Conservation (phyloP, 83 land plant species). For the Picea engelmannii region DNA sequence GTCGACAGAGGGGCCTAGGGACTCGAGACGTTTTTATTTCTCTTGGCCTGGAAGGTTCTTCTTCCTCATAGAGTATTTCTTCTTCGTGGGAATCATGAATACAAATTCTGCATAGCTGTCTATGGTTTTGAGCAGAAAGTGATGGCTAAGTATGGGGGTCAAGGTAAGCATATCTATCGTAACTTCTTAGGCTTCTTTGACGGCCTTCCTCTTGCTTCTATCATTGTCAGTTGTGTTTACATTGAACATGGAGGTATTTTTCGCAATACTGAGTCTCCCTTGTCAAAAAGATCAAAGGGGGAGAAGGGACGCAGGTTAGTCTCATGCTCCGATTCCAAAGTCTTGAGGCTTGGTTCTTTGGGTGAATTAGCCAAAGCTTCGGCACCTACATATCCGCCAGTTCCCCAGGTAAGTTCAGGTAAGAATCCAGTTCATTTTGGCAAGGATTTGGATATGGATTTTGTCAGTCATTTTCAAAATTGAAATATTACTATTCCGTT, state of each 20-base stretch:
- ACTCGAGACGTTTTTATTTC: constrained; percentile 75
- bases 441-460: too few relatives aligned
- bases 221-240: constrained; percentile 82
- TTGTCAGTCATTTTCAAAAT: too few relatives aligned
- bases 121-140: constrained; percentile 98
- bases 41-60: constrained; percentile 93
- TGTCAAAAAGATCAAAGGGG: constrained; percentile 49
- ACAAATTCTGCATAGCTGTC: constrained; percentile 84
- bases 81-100: constrained; percentile 95
- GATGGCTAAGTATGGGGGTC: constrained; percentile 82
- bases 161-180: constrained; percentile 79
- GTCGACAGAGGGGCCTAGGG: constrained; percentile 98
- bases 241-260: constrained; percentile 96
- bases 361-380: constrained; percentile 72
- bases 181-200: constrained; percentile 93
- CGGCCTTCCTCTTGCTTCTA: constrained; percentile 94
- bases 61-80: constrained; percentile 86
- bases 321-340: constrained; percentile 22
- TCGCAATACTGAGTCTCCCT: constrained; percentile 42
- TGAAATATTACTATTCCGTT: too few relatives aligned
- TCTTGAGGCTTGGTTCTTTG: constrained; percentile 67
- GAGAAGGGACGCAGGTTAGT: constrained; percentile 29
- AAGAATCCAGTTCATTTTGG: too few relatives aligned
- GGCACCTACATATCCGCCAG: too few relatives aligned
- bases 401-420: too few relatives aligned